Evolutionary conservation across 2,329 filamentous ascomycete species (phyloP).

Genomic region (Gaeumannomyces tritici): DNA sequence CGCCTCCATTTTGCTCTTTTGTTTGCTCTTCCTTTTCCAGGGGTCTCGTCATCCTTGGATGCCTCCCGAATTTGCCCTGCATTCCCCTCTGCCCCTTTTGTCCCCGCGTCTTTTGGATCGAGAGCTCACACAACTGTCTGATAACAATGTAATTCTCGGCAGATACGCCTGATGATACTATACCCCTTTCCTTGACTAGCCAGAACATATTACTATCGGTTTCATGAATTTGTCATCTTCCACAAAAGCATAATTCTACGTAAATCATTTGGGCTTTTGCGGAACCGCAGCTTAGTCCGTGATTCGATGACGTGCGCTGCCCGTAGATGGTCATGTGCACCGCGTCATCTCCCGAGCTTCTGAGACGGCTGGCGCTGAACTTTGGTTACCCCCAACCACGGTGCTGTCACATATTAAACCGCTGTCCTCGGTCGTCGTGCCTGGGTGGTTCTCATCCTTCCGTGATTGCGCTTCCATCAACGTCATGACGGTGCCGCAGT

Average conservation of each 20-base stretch:
- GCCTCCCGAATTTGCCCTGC: not conserved
- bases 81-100: not conserved
- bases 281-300: not conserved
- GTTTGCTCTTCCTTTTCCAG: slow-evolving; percentile 2
- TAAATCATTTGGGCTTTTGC: not conserved
- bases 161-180: not conserved
- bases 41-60: not conserved
- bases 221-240: not conserved
- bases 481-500: slow-evolving; percentile 37
- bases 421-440: not conserved
- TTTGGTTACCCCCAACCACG: not conserved
- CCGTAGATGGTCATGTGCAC: not conserved
- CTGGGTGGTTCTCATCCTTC: not conserved
- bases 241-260: not conserved
- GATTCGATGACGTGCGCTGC: not conserved
- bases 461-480: not conserved
- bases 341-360: not conserved
- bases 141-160: not conserved
- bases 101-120: not conserved
- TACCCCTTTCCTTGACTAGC: not conserved
- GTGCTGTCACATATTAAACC: not conserved
- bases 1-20: slow-evolving; percentile 7
- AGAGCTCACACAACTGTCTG: not conserved
- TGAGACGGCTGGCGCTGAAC: not conserved
- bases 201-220: not conserved